Conservation (phyloP, 805 yeast genomes). For the Brettanomyces anomalus region DNA sequence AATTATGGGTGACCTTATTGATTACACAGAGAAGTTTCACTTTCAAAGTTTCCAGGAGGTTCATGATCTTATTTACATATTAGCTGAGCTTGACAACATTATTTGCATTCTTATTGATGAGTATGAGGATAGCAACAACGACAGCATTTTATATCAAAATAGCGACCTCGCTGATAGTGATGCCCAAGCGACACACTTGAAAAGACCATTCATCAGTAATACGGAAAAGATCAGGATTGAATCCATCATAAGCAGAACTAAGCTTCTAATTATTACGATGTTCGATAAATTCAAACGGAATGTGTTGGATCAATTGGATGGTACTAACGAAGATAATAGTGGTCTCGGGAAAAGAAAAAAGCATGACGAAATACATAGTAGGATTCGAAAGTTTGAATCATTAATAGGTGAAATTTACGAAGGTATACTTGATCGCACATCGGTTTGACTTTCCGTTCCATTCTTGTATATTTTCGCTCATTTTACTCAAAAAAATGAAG, state of each 20-base stretch:
- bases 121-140: slow-evolving; percentile 3
- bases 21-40: slow-evolving; percentile 39
- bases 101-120: slow-evolving; percentile 23
- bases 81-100: slow-evolving; percentile 24
- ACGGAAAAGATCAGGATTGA: slow-evolving; percentile 28
- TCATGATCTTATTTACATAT: slow-evolving; percentile 13
- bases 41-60: slow-evolving; percentile 16
- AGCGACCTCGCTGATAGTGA: slow-evolving; percentile 5
- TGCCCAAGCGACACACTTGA: not conserved
- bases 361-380: slow-evolving; percentile 2
- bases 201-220: slow-evolving; percentile 11
- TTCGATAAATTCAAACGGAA: slow-evolving; percentile 21
- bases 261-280: slow-evolving; percentile 17
- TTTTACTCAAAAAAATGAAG: too few relatives aligned
- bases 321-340: slow-evolving; percentile 1
- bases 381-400: slow-evolving; percentile 13
- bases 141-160: slow-evolving; percentile 4
- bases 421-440: slow-evolving; percentile 26
- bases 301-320: slow-evolving; percentile 3
- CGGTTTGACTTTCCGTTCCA: slow-evolving; percentile 13
- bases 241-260: slow-evolving; percentile 24
- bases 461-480: not conserved
- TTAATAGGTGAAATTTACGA: slow-evolving; percentile 28
- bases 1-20: slow-evolving; percentile 60
- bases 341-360: not conserved